Base-by-base conservation (phyloP, 2,329 filamentous ascomycete species). In the Fusarium agapanthi region DNA sequence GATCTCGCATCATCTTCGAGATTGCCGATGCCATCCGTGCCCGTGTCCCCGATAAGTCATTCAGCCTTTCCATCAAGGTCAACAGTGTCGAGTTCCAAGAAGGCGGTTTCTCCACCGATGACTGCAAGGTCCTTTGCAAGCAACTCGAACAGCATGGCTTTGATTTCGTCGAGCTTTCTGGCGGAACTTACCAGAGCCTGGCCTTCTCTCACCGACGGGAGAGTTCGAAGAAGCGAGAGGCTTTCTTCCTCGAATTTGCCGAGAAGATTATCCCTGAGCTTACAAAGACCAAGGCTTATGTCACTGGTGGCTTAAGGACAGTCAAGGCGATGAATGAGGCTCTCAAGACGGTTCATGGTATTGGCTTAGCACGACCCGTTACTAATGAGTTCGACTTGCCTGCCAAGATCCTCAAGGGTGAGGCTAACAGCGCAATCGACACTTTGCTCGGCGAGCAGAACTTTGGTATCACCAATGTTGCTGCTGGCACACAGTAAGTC, bases 241-340 rank as follows among this genome's bases (percentile, higher is more conserved):
- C 87, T 4, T 90, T 89, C 83, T 91, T 90, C 83, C 76, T 91
- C 48, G 87, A 90, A 0, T 90, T 90, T 62, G 89, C 89, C 0
- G 85, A 90, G 65, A 75, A 79, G 68, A 85, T 91, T 76, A 80
- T 86, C 30, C 81, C 81, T 0, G 72, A 75, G 40, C 73, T 85
- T 11, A 82, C 69, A 2, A 85, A 87, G 78, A 91, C 88, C 1
- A 88, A 85, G 76, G 84, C 83, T 1, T 91, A 89, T 71, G 81
- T 91, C 43, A 90, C 88, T 0, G 89, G 89, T 32, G 89, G 89
- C 1, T 81, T 91, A 68, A 84, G 86, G 61, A 86, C 86, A 2
- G 85, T 83, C 0, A 81, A 80, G 26, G 90, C 85, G 6, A 91
- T 92, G 89, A 85, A 88, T 20, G 80, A 83, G n/a, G 89, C 88